These are phyloP conservation scores for Coemansia sp. DNA, from an alignment of 192 early-diverging fungal species.

Conservation along the genomic window DNA sequence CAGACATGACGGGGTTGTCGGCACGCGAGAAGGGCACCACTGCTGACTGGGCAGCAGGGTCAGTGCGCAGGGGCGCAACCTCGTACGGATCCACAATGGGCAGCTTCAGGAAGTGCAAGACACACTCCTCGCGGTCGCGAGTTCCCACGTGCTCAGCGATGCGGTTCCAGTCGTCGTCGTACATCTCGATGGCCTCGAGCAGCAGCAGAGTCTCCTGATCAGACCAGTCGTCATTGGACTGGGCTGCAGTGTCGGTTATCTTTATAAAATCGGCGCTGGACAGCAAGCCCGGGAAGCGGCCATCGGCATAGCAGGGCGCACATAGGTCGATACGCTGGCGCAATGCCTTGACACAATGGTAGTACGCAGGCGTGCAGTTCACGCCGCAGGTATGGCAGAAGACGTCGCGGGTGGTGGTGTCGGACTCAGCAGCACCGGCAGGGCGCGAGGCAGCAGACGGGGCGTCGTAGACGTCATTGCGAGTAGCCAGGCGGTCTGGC, in stretches of 20 bases:
- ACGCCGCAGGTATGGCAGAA: constrained; percentile 82
- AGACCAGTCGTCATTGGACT: constrained; percentile 70
- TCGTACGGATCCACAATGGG: constrained; percentile 86
- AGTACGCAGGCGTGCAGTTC: constrained; percentile 75
- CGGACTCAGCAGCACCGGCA: constrained; percentile 16
- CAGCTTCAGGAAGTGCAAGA: constrained; percentile 82
- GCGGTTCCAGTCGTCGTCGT: constrained; percentile 90
- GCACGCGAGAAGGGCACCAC: constrained; percentile 72
- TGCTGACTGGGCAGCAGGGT: constrained; percentile 55
- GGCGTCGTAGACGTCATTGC: constrained; percentile 60
- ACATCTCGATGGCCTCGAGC: constrained; percentile 91
- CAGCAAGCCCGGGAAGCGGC: constrained; percentile 82
- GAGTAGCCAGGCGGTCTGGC: constrained; percentile 49
- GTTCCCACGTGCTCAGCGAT: constrained; percentile 93
- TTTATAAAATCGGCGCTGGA: constrained; percentile 88
- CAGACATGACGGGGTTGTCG: constrained; percentile 89
- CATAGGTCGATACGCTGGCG: constrained; percentile 73
- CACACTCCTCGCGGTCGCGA: constrained; percentile 84
- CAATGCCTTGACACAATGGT: constrained; percentile 74
- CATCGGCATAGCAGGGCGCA: constrained; percentile 85
- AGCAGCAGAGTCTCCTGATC: constrained; percentile 84
- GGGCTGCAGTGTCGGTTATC: constrained; percentile 42
- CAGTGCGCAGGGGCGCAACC: constrained; percentile 29
- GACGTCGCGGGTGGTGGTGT: constrained; percentile 41
- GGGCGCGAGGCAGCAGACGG: constrained; percentile 46